Base-by-base conservation (phyloP, 805 yeast species). In the Millerozyma acaciae region DNA sequence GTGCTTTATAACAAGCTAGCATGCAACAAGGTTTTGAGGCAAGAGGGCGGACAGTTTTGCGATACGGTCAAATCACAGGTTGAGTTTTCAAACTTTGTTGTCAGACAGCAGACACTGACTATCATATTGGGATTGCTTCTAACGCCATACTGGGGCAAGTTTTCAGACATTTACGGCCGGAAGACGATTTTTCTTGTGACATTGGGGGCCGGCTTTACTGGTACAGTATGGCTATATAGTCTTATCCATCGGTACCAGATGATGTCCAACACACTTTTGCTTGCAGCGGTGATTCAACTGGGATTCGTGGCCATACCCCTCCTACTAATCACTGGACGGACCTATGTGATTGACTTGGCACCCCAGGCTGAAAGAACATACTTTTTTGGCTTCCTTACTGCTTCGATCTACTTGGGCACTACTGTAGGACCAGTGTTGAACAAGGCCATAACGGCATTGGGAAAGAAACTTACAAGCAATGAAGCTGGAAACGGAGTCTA, bases 61-160 rank as follows among this genome's bases (percentile, higher is more conserved):
- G 57, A 58, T 26, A 55, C 61, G 3, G 42, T 47, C 0, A 47
- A 48, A 6, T 50, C 57, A 2, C 70, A 64, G 42, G 30, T 57
- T 1, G 32, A 57, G 18, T 55, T 71, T 14, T 73, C 83, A 3
- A 51, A 58, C 24, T 57, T 78, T 29, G 70, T 70, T 29, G 69
- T 78, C 33, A 57, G 60, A 36, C 44, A 50, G 10, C 47, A 58
- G 27, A 43, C 78, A 4, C 34, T 67, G 1, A 44, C 58, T 5
- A 78, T 78, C 0, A 28, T 71, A 0, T 48, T 75, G 5, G 60
- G 65, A 20, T 63, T 75, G 12, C 32, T 76, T 1, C 68, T 76
- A 10, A 55, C 76, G 29, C 78, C 80, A 0, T 75, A 75, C 38
- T 50, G 53, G 53, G 45, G 58, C 26, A 35, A 68, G 53, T 32